Evolutionary conservation across 73 alveolate species (phyloP).

Genomic region (Symbiodinium pilosum): DNA sequence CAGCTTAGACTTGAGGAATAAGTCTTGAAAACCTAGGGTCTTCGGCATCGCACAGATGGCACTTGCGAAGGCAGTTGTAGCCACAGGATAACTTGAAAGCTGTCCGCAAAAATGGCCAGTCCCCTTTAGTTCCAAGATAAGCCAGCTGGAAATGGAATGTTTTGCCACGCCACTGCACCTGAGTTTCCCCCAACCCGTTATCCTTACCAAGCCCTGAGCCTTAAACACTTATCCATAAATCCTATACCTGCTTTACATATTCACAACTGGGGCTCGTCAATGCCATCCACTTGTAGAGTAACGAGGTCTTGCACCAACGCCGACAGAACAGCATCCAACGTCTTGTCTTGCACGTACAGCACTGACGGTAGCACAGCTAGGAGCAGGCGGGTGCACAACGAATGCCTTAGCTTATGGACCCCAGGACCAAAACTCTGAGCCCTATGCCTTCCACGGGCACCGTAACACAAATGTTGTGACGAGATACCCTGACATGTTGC

Average conservation of each 20-base stretch:
- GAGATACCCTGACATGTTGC: not conserved
- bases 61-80: not conserved
- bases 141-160: not conserved
- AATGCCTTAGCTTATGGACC: not conserved
- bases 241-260: too few relatives aligned
- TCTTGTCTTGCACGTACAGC: not conserved
- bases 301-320: not conserved
- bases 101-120: not conserved
- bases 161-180: not conserved
- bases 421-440: too few relatives aligned
- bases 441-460: not conserved
- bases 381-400: not conserved
- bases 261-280: too few relatives aligned
- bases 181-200: too few relatives aligned
- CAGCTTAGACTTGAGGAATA: not conserved
- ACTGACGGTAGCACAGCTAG: not conserved
- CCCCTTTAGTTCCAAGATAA: not conserved
- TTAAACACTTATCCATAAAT: too few relatives aligned
- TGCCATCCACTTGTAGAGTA: not conserved
- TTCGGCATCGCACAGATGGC: not conserved
- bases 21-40: not conserved
- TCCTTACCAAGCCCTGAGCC: too few relatives aligned
- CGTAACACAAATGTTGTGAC: not conserved
- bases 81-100: not conserved
- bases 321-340: not conserved